Base-by-base conservation (phyloP, 345 rosid genomes). In the Murraya koenigii region DNA sequence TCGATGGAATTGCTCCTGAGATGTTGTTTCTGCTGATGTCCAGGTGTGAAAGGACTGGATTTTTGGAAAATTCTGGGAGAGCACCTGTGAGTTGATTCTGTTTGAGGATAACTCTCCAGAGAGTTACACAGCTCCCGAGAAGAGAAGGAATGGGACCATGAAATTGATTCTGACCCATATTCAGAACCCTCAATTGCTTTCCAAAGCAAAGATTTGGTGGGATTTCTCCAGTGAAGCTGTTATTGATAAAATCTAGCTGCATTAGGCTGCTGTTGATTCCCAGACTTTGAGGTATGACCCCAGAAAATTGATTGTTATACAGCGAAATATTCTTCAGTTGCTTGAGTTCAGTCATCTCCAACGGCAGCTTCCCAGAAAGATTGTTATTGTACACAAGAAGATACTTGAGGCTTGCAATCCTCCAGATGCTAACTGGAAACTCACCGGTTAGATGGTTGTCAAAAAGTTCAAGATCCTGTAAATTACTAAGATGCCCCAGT, bases 151-250 rank as follows among this genome's bases (percentile, higher is more conserved):
- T 78, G 80, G 80, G 74, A 1, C 98, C 95, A 9, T 80, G 79
- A 82, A 94, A 85, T 63, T 38, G 89, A 81, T 94, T 93, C 38
- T 78, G 69, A 39, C 94, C 97, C 80, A 93, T 80, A 69, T 88
- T 87, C 71, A 91, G 85, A 47, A 84, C 85, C 22, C 59, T 19
- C 74, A 93, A 61, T 78, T 77, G 83, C 81, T 80, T 87, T 59
- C 94, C 82, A 17, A 72, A 81, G 89, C 98, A 94, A 35, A 94
- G 89, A 82, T 86, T 80, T 0, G 91, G 91, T 0, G 97, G 98
- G 63, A 94, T 86, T 64, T 77, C 82, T 49, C 98, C 97, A 0
- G 82, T 85, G 84, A 93, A 80, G 59, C 74, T 88, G 75, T 94
- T 94, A 41, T 77, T 67, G 25, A 82, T 88, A 75, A 94, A 88